These are phyloP conservation scores for Tylopilus subfusipes DNA, from an alignment of 768 basidiomycete species.

Conservation along the genomic window DNA sequence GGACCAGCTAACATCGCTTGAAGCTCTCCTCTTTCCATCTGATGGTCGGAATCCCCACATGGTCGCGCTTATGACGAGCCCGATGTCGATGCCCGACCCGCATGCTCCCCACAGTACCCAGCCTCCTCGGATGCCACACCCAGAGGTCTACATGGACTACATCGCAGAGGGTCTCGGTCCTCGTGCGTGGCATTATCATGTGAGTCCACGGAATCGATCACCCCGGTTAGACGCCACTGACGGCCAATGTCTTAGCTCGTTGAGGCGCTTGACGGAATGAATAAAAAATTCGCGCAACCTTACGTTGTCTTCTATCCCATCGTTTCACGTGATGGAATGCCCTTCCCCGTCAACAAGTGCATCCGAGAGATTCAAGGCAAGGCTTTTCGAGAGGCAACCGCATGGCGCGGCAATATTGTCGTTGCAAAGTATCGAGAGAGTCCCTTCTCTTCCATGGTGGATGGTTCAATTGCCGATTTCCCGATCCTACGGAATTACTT, in stretches of 20 bases:
- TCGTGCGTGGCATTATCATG: slow-evolving; percentile 72
- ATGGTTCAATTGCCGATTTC: slow-evolving; percentile 82
- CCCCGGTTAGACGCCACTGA: slow-evolving; percentile 18
- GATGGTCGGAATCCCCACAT: slow-evolving; percentile 73
- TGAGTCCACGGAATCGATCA: slow-evolving; percentile 32
- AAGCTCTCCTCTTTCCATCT: slow-evolving; percentile 74
- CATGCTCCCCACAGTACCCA: slow-evolving; percentile 44
- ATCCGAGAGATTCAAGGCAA: slow-evolving; percentile 71
- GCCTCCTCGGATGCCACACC: slow-evolving; percentile 69
- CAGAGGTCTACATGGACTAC: slow-evolving; percentile 83
- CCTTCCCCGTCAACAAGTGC: slow-evolving; percentile 76
- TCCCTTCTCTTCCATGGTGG: slow-evolving; percentile 51
- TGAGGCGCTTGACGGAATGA: slow-evolving; percentile 78
- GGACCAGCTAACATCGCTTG: slow-evolving; percentile 62
- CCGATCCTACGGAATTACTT: slow-evolving; percentile 80
- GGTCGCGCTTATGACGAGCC: slow-evolving; percentile 74
- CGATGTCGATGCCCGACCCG: slow-evolving; percentile 39
- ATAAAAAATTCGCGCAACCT: slow-evolving; percentile 69
- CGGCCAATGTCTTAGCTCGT: slow-evolving; percentile 46
- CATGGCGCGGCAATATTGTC: slow-evolving; percentile 81
- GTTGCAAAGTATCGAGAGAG: slow-evolving; percentile 63
- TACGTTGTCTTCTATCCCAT: slow-evolving; percentile 80
- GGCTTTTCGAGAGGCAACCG: slow-evolving; percentile 54
- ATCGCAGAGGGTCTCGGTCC: slow-evolving; percentile 70
- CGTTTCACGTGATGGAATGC: slow-evolving; percentile 74